These are phyloP conservation scores for Sarocladium brachiariae DNA, from an alignment of 2,329 filamentous ascomycete species.

Conservation along the genomic window DNA sequence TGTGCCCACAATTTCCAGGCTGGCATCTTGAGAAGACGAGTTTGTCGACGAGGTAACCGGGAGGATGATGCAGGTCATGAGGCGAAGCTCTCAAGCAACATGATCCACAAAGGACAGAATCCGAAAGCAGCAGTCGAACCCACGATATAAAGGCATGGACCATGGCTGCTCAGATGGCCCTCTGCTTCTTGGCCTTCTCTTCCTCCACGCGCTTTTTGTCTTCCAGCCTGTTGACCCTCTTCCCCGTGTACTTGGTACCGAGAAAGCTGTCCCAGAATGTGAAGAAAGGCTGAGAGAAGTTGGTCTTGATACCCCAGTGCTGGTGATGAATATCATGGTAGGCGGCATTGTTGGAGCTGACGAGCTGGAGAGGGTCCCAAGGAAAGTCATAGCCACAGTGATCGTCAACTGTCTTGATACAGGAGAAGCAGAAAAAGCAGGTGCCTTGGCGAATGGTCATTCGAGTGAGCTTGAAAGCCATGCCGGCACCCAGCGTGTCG, in stretches of 20 bases:
- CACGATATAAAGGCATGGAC: background rate
- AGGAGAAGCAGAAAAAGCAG: constrained; percentile 81
- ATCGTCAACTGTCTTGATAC: constrained; percentile 94
- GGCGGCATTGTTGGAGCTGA: constrained; percentile 90
- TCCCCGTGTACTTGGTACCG: constrained; percentile 76
- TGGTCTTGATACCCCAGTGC: constrained; percentile 97
- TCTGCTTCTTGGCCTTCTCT: constrained; percentile 17
- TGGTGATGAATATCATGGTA: constrained; percentile 99
- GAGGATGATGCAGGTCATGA: too few species aligned
- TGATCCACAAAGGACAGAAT: too few species aligned
- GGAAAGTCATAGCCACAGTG: constrained; percentile 96
- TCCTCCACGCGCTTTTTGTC: constrained; percentile 24
- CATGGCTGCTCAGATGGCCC: constrained; percentile 8
- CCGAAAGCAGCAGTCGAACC: background rate
- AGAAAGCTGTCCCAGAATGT: constrained; percentile 87
- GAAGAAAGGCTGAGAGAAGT: constrained; percentile 88
- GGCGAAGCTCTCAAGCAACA: too few species aligned
- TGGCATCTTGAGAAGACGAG: too few species aligned
- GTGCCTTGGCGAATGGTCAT: constrained; percentile 85
- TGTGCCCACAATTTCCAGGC: too few species aligned
- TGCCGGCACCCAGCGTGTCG: constrained; percentile 79
- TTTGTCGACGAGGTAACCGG: too few species aligned
- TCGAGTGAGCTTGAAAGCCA: constrained; percentile 73
- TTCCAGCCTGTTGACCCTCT: constrained; percentile 34
- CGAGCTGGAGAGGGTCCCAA: constrained; percentile 85